phyloP scores from a whole-genome alignment of 225 moss, liverwort and hornwort genomes.

The Sphagnum contortum region DNA sequence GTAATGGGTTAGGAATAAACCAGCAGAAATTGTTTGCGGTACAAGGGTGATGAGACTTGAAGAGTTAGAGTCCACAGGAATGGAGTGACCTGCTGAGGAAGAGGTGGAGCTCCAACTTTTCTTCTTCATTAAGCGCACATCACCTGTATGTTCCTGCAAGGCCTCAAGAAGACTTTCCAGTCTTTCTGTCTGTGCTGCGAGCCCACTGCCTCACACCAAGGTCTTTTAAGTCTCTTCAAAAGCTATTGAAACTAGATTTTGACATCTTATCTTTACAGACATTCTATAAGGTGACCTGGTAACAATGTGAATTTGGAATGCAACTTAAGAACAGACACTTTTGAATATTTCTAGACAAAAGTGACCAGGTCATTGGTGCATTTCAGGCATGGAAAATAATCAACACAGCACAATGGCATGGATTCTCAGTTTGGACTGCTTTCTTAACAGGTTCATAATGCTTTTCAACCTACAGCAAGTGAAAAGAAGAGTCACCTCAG shows the following conservation, averaged over 20 bases:
- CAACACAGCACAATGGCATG: no score
- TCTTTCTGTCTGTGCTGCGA: conserved; percentile 93
- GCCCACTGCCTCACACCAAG: conserved; percentile 46
- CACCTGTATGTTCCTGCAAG: conserved; percentile 68
- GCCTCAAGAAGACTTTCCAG: conserved; percentile 75
- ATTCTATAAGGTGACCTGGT: no score
- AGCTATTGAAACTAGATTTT: background rate
- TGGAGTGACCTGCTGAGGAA: conserved; percentile 7
- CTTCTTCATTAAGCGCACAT: conserved; percentile 50
- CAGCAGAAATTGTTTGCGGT: conserved; percentile 24
- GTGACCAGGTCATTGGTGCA: no score
- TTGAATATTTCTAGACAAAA: no score
- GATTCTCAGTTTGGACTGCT: no score
- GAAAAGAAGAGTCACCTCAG: conserved; percentile 31
- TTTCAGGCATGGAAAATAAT: no score
- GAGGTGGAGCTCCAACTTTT: conserved; percentile 19
- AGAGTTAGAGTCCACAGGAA: conserved; percentile 15
- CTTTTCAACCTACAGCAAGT: no score
- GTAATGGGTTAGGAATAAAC: conserved; percentile 15
- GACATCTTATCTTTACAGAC: no score
- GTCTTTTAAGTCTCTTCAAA: background rate
- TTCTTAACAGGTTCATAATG: no score
- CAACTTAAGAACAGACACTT: no score
- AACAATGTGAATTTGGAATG: no score
- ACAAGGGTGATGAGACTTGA: conserved; percentile 23